Percentiles rank a stretch among this genome's conserved stretches.
These are phyloP conservation scores for Ophiostoma triangulosporum DNA, from an alignment of 2,329 filamentous ascomycete genomes.

Conservation along the genomic window DNA sequence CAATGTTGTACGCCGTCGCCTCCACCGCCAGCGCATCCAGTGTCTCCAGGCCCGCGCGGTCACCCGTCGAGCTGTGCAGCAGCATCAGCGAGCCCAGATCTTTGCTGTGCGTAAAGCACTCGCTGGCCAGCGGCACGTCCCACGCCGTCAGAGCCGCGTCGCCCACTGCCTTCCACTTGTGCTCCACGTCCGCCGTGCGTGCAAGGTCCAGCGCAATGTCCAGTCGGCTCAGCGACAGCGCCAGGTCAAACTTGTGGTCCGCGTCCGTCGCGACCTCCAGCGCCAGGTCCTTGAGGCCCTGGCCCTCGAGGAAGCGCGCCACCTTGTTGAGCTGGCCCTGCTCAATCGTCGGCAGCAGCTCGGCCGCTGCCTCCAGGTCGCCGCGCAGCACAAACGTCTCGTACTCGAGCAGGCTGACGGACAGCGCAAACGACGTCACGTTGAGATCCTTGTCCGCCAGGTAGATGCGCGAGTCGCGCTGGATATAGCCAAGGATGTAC, in stretches of 20 bases:
- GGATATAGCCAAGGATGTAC: conserved; percentile 91
- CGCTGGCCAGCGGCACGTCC: conserved; percentile 77
- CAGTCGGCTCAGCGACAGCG: conserved; percentile 69
- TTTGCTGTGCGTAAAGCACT: conserved; percentile 84
- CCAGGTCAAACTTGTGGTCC: conserved; percentile 93
- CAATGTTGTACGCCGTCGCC: conserved; percentile 76
- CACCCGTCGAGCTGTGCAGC: conserved; percentile 73
- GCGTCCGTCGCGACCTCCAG: conserved; percentile 87
- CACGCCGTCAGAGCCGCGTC: conserved; percentile 77
- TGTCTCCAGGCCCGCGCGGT: conserved; percentile 57
- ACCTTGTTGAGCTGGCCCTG: conserved; percentile 97
- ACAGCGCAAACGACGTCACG: conserved; percentile 80
- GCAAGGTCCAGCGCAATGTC: conserved; percentile 78
- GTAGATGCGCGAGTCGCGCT: conserved; percentile 89
- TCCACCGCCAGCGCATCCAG: conserved; percentile 64
- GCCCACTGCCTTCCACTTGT: conserved; percentile 97
- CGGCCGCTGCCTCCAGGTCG: conserved; percentile 81
- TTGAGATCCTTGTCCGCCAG: conserved; percentile 90
- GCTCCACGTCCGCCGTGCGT: conserved; percentile 70
- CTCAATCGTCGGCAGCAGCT: conserved; percentile 72
- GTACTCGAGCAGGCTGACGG: conserved; percentile 87
- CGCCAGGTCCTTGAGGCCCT: conserved; percentile 76
- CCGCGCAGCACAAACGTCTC: conserved; percentile 89
- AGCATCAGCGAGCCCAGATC: conserved; percentile 81
- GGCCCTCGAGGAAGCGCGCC: conserved; percentile 85